phyloP scores from a whole-genome alignment of 768 basidiomycete species.

The Rhodotorula diobovata region DNA sequence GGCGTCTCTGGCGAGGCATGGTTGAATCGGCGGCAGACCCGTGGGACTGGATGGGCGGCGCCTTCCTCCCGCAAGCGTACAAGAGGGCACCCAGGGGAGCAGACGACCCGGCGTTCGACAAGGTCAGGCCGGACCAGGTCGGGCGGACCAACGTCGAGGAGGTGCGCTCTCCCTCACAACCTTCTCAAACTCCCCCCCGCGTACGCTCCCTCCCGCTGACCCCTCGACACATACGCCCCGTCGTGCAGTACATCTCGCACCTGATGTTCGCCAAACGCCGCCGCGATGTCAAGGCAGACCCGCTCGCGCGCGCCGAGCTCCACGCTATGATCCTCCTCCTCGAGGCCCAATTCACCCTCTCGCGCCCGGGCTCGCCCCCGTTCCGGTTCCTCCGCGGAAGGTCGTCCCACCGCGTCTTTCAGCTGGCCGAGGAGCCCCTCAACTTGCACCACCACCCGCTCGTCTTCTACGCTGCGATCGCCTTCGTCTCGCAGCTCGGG shows the following conservation, averaged over 20 bases:
- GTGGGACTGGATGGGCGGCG: slow-evolving; percentile 23
- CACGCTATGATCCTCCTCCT: slow-evolving; percentile 32
- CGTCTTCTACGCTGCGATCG: slow-evolving; percentile 24
- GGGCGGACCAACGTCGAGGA: slow-evolving; percentile 36
- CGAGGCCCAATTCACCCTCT: slow-evolving; percentile 26
- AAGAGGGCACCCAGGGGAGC: slow-evolving; percentile 13
- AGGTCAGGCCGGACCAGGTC: slow-evolving; percentile 16
- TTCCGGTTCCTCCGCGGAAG: slow-evolving; percentile 23
- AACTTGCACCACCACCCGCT: slow-evolving; percentile 20
- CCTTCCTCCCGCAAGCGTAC: slow-evolving; percentile 2
- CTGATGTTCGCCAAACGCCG: slow-evolving; percentile 15
- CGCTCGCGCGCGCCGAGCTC: slow-evolving; percentile 23
- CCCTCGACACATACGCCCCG: not conserved
- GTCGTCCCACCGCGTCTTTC: slow-evolving; percentile 11
- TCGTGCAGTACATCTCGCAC: slow-evolving; percentile 15
- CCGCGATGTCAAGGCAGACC: slow-evolving; percentile 1
- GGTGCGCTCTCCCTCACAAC: not conserved
- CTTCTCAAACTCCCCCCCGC: not conserved
- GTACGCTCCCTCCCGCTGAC: not conserved
- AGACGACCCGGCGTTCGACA: slow-evolving; percentile 10
- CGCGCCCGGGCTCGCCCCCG: not conserved
- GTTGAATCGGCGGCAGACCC: slow-evolving; percentile 20
- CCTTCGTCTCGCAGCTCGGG: not conserved
- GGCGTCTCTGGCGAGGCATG: slow-evolving; percentile 26
- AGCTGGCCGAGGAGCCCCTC: slow-evolving; percentile 18